Evolutionary conservation across 768 basidiomycete species (phyloP), one percentile per base, ranked within the genome.

Genomic region (Boletus rubroflammeus): DNA sequence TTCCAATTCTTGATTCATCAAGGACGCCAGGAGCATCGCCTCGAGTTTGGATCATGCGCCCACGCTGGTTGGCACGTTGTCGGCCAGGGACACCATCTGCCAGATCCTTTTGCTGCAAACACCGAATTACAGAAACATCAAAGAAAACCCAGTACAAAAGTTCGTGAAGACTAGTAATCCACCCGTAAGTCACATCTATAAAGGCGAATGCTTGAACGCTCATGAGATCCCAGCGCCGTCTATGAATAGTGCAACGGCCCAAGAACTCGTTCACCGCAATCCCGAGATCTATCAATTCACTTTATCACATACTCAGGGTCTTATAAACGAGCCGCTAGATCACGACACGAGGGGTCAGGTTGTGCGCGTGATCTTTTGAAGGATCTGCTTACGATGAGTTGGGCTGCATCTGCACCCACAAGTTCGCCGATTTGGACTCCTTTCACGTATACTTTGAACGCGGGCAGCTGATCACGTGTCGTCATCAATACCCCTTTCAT

Each of bases 381-480:
- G 29, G 35, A 39, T 58, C 35, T 47, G 7, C 63, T 57, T 51
- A 68, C 67, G n/a, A 31, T 39, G 50, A 70, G 68, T 41, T 65
- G 58, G 19, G 43, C 7, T 45, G 42, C 57, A 54, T 70, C 64
- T 26, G 57, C 66, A 43, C 67, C 67, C 58, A 66, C 68, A 17
- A 62, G 62, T 19, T 68, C 68, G 47, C 63, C 63, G 48, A 70
- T 63, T 36, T 70, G 57, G 38, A 67, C 60, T 3, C 67, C 67
- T 51, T 68, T 67, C 50, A 70, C 57, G 53, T 58, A 68, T 7
- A 68, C 68, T 53, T 70, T 67, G 57, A 58, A 70, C 13, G 68
- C 60, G 21, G 67, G 67, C 51, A 68, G 45, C 67, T 68, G 43
- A 50, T 65, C 42, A 26, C 23, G 43, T 34, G 21, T 11, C 32